Conservation (phyloP, 331 rosid species). For the Saraca asoca region DNA sequence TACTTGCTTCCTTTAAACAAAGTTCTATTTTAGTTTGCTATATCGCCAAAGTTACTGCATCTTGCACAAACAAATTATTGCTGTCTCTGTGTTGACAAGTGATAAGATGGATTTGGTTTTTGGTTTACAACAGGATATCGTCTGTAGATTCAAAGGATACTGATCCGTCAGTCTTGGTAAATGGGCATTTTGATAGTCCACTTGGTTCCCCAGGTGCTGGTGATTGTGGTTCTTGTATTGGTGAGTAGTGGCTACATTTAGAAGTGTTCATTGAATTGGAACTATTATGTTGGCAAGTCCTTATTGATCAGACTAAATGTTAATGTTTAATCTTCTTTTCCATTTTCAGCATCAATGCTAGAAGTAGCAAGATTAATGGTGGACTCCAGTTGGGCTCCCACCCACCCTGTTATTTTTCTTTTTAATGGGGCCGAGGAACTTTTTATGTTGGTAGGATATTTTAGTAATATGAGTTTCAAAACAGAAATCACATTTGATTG, state of each 20-base stretch:
- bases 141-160: slow-evolving; percentile 63
- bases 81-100: slow-evolving; percentile 26
- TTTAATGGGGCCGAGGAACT: slow-evolving; percentile 98
- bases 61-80: slow-evolving; percentile 18
- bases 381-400: slow-evolving; percentile 86
- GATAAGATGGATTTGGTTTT: slow-evolving; percentile 29
- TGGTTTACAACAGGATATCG: slow-evolving; percentile 62
- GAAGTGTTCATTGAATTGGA: slow-evolving; percentile 28
- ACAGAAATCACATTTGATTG: slow-evolving; percentile 22
- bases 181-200: slow-evolving; percentile 91
- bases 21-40: not conserved
- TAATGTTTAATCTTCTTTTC: slow-evolving; percentile 5
- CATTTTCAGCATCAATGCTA: slow-evolving; percentile 79
- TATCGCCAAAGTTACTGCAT: not conserved
- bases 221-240: slow-evolving; percentile 98
- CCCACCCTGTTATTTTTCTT: slow-evolving; percentile 81
- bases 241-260: slow-evolving; percentile 54
- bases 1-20: not conserved
- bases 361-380: slow-evolving; percentile 84
- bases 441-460: slow-evolving; percentile 83
- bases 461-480: slow-evolving; percentile 19
- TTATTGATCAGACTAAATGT: slow-evolving; percentile 21
- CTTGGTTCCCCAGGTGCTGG: slow-evolving; percentile 98
- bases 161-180: slow-evolving; percentile 80
- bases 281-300: slow-evolving; percentile 6